Evolutionary conservation across 78 protist species (phyloP).

Genomic region (Blattamonas nauphoetae): DNA sequence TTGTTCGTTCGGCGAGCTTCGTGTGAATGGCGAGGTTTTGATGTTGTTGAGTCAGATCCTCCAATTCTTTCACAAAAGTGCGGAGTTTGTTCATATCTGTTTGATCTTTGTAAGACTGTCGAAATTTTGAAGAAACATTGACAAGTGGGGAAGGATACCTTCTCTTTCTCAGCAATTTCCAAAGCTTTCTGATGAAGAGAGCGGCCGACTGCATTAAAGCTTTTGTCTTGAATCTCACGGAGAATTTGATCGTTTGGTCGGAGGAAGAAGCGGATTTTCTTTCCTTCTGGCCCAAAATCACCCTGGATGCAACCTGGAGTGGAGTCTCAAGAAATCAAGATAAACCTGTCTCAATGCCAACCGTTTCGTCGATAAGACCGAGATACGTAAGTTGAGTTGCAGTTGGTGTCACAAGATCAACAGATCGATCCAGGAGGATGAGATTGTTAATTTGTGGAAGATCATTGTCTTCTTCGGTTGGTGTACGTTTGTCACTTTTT

Average conservation of each 20-base stretch:
- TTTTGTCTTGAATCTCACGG: not conserved
- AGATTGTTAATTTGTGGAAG: not conserved
- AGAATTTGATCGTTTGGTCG: not conserved
- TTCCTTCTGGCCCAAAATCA: too few relatives aligned
- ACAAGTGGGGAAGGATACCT: not conserved
- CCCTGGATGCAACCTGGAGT: too few relatives aligned
- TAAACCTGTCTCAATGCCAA: not conserved
- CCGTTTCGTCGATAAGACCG: not conserved
- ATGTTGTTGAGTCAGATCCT: not conserved
- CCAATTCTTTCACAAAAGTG: not conserved
- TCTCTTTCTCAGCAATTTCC: not conserved
- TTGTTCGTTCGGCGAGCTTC: not conserved
- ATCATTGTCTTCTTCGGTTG: not conserved
- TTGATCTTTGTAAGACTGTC: not conserved
- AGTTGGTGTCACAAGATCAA: not conserved
- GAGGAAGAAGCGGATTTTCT: not conserved
- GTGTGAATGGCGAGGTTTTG: not conserved
- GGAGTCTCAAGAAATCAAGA: too few relatives aligned
- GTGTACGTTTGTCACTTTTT: not conserved
- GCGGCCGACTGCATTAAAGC: not conserved
- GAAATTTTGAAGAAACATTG: not conserved
- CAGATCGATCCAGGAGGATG: not conserved
- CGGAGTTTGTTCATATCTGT: not conserved
- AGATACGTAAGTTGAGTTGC: not conserved
- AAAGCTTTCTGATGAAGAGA: not conserved